Percentiles rank a stretch among this genome's conserved stretches.
Conservation (phyloP, 306 rosid genomes). For the Bauhinia variegata region DNA sequence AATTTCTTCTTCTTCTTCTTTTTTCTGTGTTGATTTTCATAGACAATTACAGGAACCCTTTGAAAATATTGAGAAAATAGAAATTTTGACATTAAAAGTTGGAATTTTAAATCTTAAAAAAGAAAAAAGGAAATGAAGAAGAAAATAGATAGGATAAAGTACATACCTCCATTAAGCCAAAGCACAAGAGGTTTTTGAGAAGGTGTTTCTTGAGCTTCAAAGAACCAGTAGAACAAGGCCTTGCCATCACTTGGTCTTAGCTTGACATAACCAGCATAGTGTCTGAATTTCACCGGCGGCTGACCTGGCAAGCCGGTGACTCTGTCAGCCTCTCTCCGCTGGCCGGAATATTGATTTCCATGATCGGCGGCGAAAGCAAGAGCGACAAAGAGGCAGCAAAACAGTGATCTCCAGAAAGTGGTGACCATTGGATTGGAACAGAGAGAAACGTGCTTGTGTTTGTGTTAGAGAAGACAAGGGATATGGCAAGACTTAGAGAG, state of each 20-base stretch:
- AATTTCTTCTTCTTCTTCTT: too few species aligned
- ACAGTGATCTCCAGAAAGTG: conserved; percentile 12
- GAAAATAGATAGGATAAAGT: not conserved
- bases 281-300: conserved; percentile 57
- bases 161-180: conserved; percentile 78
- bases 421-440: not conserved
- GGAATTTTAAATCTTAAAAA: not conserved
- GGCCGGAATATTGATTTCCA: conserved; percentile 3
- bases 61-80: too few species aligned
- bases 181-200: conserved; percentile 58
- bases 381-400: not conserved
- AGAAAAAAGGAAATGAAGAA: not conserved
- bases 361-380: not conserved
- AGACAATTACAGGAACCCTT: too few species aligned
- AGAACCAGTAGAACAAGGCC: conserved; percentile 78
- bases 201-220: conserved; percentile 58
- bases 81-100: too few species aligned
- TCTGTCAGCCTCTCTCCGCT: conserved; percentile 51
- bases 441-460: too few species aligned
- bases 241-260: conserved; percentile 36
- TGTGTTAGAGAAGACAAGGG: too few species aligned
- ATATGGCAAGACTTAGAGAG: too few species aligned
- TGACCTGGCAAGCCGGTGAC: conserved; percentile 63
- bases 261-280: conserved; percentile 66
- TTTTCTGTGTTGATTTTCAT: too few species aligned